Percentiles rank a stretch among this genome's conserved stretches.
These are phyloP conservation scores for Castanea sativa DNA, from an alignment of 306 rosid species.

Conservation along the genomic window DNA sequence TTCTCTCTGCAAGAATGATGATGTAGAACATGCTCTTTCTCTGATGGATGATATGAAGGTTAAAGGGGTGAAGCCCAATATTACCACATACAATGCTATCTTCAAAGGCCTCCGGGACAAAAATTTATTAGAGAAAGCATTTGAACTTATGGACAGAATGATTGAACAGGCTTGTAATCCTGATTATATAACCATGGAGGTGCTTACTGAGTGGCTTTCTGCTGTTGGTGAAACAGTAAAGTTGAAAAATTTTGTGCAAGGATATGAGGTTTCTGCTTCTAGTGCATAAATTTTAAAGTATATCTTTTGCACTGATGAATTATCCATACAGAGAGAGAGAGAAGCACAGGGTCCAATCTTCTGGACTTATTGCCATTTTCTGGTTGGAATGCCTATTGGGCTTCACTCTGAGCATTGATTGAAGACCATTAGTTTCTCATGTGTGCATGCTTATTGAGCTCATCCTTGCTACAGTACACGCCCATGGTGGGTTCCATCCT, in stretches of 20 bases:
- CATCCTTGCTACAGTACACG: not conserved
- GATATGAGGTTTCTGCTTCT: conserved; percentile 35
- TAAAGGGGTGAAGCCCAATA: conserved; percentile 53
- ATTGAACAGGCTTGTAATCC: conserved; percentile 59
- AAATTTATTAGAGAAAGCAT: conserved; percentile 49
- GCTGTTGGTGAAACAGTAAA: conserved; percentile 44
- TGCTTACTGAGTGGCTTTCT: conserved; percentile 76
- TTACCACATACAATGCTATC: conserved; percentile 60
- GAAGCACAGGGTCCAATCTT: not conserved
- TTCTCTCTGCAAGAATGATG: conserved; percentile 53
- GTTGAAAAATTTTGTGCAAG: conserved; percentile 45
- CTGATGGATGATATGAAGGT: conserved; percentile 61
- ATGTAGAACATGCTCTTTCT: conserved; percentile 49
- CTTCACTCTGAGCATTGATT: not conserved
- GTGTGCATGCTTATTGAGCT: not conserved
- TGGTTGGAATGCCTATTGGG: not conserved
- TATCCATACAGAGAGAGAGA: not conserved
- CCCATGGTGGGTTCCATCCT: not conserved
- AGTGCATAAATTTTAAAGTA: conserved; percentile 3
- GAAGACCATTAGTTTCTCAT: not conserved
- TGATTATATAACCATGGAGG: conserved; percentile 67
- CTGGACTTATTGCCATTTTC: not conserved
- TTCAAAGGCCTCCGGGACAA: conserved; percentile 52
- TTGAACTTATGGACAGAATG: conserved; percentile 66
- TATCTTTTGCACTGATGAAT: not conserved